These are phyloP conservation scores for Venturia aucupariae DNA, from an alignment of 2,329 filamentous ascomycete genomes.

Conservation along the genomic window DNA sequence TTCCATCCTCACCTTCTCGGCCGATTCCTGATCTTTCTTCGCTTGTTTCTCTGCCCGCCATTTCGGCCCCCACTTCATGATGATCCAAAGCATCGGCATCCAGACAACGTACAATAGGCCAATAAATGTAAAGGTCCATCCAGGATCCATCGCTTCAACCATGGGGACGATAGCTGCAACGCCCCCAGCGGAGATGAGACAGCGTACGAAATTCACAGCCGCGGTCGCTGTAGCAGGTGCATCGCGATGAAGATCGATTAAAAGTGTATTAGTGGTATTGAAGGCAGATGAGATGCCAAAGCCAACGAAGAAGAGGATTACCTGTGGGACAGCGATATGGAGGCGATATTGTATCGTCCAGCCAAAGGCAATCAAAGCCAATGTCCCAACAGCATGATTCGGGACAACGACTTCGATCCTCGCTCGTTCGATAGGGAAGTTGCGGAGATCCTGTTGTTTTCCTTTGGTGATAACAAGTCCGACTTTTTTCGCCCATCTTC, in stretches of 20 bases:
- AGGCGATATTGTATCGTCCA: slow-evolving; percentile 32
- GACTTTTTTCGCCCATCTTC: slow-evolving; percentile 28
- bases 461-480: slow-evolving; percentile 8
- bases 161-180: slow-evolving; percentile 53
- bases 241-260: slow-evolving; percentile 41
- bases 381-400: slow-evolving; percentile 26
- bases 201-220: slow-evolving; percentile 55
- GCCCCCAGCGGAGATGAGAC: slow-evolving; percentile 50
- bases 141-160: slow-evolving; percentile 47
- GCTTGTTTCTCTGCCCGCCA: slow-evolving; percentile 9
- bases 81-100: slow-evolving; percentile 13
- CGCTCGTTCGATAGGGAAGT: slow-evolving; percentile 43
- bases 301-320: slow-evolving; percentile 46
- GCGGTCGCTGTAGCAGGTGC: slow-evolving; percentile 54
- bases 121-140: slow-evolving; percentile 36
- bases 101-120: slow-evolving; percentile 9
- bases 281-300: slow-evolving; percentile 52
- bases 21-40: slow-evolving; percentile 8
- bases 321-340: slow-evolving; percentile 32
- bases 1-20: slow-evolving; percentile 1
- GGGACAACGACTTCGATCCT: slow-evolving; percentile 33
- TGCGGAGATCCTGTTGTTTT: slow-evolving; percentile 37
- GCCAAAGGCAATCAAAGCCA: slow-evolving; percentile 31
- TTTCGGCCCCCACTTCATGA: slow-evolving; percentile 10
- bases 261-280: slow-evolving; percentile 32